Conservation (phyloP, 257 asterid species). For the Petunia secreta region DNA sequence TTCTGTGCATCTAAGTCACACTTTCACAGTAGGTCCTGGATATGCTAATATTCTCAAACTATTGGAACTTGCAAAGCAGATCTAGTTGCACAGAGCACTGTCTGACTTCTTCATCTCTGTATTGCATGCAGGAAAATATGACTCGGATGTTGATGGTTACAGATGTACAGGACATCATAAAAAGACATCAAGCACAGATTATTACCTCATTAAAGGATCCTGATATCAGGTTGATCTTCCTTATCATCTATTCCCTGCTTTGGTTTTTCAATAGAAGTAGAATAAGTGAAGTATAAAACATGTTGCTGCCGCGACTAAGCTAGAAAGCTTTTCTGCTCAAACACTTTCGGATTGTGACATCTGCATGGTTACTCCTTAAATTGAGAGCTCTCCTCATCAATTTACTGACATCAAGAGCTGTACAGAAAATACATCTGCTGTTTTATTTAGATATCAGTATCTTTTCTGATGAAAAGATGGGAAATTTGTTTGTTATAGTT, state of each 20-base stretch:
- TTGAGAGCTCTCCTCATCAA: not conserved
- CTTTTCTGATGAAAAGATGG: slow-evolving; percentile 18
- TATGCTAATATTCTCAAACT: not conserved
- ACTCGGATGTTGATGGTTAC: slow-evolving; percentile 98
- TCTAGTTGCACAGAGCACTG: slow-evolving; percentile 5
- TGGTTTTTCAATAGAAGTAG: not conserved
- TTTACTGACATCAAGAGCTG: not conserved
- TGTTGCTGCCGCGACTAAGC: slow-evolving; percentile 5
- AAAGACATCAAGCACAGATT: slow-evolving; percentile 98
- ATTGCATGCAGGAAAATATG: slow-evolving; percentile 84
- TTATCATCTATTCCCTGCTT: slow-evolving; percentile 21
- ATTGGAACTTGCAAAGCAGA: slow-evolving; percentile 18
- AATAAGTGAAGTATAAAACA: not conserved
- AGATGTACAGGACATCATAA: slow-evolving; percentile 90
- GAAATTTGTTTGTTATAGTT: not conserved
- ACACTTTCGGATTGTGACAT: not conserved
- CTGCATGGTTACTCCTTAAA: slow-evolving; percentile 15
- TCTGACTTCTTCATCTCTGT: slow-evolving; percentile 33
- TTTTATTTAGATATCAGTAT: not conserved
- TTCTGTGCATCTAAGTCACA: slow-evolving; percentile 11
- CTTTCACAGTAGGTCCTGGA: slow-evolving; percentile 13
- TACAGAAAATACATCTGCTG: not conserved
- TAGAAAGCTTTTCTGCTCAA: not conserved
- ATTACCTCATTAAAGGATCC: slow-evolving; percentile 97
- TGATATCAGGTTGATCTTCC: slow-evolving; percentile 75